A percentile compares a stretch with the other conserved stretches of the same genome.
These are phyloP conservation scores for Monosporascus sp. DNA, from an alignment of 2,329 filamentous ascomycete species.

Conservation along the genomic window DNA sequence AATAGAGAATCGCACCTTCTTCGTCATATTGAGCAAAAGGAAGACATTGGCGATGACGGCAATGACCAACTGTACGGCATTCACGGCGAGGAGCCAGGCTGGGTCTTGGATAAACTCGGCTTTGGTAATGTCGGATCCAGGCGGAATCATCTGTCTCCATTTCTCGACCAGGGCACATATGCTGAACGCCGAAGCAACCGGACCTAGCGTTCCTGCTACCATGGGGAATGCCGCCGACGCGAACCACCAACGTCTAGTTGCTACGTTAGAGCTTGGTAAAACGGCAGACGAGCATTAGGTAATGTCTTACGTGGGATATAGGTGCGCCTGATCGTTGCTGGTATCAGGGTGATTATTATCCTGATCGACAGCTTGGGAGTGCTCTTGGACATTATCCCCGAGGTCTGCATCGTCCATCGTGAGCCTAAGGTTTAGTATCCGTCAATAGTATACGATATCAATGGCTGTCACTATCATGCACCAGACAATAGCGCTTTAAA, in stretches of 20 bases:
- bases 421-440: background rate
- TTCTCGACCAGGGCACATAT: slow-evolving; percentile 78
- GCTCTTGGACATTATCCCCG: slow-evolving; percentile 30
- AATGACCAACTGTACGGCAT: slow-evolving; percentile 69
- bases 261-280: background rate
- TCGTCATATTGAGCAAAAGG: slow-evolving; percentile 81
- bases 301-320: slow-evolving; percentile 36
- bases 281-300: background rate
- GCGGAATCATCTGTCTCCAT: slow-evolving; percentile 60
- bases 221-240: slow-evolving; percentile 65
- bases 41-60: slow-evolving; percentile 77
- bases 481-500: too few species aligned
- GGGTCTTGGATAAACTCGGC: slow-evolving; percentile 60
- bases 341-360: slow-evolving; percentile 24
- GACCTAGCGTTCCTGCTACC: slow-evolving; percentile 77
- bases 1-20: slow-evolving; percentile 70
- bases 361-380: slow-evolving; percentile 23
- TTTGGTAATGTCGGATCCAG: slow-evolving; percentile 39
- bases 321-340: slow-evolving; percentile 34
- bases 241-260: slow-evolving; percentile 55
- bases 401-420: slow-evolving; percentile 38
- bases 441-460: too few species aligned
- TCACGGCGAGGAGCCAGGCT: slow-evolving; percentile 67
- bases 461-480: too few species aligned
- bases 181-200: slow-evolving; percentile 81